Conservation (phyloP, 192 early-diverging fungal species). For the Irineochytrium annulatum region DNA sequence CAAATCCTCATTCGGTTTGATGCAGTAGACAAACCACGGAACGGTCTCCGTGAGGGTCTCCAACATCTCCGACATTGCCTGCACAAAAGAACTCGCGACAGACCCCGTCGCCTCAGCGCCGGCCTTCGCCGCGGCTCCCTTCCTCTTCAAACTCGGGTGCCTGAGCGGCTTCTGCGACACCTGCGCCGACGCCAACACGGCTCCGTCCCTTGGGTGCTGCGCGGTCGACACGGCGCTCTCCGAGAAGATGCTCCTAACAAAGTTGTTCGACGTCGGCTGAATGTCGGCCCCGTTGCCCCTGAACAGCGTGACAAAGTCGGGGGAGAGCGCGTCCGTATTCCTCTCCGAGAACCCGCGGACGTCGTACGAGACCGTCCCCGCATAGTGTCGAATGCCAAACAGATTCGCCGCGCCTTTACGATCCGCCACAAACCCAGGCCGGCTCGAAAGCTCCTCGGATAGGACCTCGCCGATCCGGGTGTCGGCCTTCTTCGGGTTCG, state of each 20-base stretch:
- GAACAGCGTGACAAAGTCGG: conserved; percentile 83
- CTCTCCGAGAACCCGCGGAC: conserved; percentile 71
- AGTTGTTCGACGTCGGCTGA: conserved; percentile 58
- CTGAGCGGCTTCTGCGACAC: conserved; percentile 67
- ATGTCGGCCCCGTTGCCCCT: conserved; percentile 48
- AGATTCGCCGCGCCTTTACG: conserved; percentile 15
- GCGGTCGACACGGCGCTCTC: conserved; percentile 67
- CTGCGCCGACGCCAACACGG: conserved; percentile 72
- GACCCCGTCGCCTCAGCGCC: conserved; percentile 25
- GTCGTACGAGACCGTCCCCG: conserved; percentile 72
- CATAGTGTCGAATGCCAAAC: conserved; percentile 79
- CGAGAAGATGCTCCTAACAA: conserved; percentile 72
- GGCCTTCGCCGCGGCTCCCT: conserved; percentile 14
- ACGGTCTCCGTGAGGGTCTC: conserved; percentile 72
- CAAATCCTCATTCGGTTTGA: conserved; percentile 63
- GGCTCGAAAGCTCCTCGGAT: conserved; percentile 14
- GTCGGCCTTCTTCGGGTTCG: conserved; percentile 8
- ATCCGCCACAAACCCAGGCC: conserved; percentile 11
- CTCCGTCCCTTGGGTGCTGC: conserved; percentile 67
- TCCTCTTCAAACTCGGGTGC: conserved; percentile 61
- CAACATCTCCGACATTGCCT: conserved; percentile 58
- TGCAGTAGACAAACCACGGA: conserved; percentile 79
- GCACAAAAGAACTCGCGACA: conserved; percentile 58
- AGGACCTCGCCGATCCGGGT: conserved; percentile 25
- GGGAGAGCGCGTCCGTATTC: conserved; percentile 64